Conservation (phyloP, 1,139 yeast genomes). For the Hyphopichia buzzinii region DNA sequence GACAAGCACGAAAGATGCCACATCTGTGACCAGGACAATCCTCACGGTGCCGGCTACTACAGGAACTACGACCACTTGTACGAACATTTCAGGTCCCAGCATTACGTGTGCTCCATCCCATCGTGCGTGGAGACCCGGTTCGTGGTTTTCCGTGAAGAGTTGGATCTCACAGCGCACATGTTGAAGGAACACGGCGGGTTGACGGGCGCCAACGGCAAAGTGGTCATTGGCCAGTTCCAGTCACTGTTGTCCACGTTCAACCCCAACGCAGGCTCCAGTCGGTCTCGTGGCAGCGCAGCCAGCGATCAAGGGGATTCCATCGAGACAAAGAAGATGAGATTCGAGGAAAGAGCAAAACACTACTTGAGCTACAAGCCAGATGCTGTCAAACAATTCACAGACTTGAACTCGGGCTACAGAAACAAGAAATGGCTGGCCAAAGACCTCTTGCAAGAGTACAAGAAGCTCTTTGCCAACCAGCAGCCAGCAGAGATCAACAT, state of each 20-base stretch:
- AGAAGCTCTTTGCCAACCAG: slow-evolving; percentile 45
- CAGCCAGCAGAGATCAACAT: slow-evolving; percentile 49
- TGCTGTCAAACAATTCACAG: slow-evolving; percentile 48
- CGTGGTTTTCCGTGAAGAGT: slow-evolving; percentile 84
- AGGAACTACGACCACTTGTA: slow-evolving; percentile 71
- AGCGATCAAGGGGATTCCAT: slow-evolving; percentile 39
- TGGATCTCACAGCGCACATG: slow-evolving; percentile 88
- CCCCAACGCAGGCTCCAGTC: slow-evolving; percentile 12
- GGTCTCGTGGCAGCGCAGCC: slow-evolving; percentile 5
- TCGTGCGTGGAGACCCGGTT: slow-evolving; percentile 86
- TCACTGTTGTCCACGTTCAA: slow-evolving; percentile 67
- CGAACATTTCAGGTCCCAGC: slow-evolving; percentile 69
- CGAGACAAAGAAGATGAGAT: slow-evolving; percentile 57
- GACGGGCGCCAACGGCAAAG: slow-evolving; percentile 44
- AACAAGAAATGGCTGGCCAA: slow-evolving; percentile 46
- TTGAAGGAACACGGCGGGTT: slow-evolving; percentile 72
- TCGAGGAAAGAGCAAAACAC: slow-evolving; percentile 84
- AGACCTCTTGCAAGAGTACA: slow-evolving; percentile 51
- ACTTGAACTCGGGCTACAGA: slow-evolving; percentile 49
- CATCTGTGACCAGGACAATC: slow-evolving; percentile 74
- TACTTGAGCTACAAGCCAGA: slow-evolving; percentile 57
- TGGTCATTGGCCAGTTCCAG: slow-evolving; percentile 54
- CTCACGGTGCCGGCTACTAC: slow-evolving; percentile 73
- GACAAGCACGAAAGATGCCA: slow-evolving; percentile 87
- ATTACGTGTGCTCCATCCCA: slow-evolving; percentile 77